Conservation (phyloP, 257 asterid species). For the Phtheirospermum japonicum region DNA sequence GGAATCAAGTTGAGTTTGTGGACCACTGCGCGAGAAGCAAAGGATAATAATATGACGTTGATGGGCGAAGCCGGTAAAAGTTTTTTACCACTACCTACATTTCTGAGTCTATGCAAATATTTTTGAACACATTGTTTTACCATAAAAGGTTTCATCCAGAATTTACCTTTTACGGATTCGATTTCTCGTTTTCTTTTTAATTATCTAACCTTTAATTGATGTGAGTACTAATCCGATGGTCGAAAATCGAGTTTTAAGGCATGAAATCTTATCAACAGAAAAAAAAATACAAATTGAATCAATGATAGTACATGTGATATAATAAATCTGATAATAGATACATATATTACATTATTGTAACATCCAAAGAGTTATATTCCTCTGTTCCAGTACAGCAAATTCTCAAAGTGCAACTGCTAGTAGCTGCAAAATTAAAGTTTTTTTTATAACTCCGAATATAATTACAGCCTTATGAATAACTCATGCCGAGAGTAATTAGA, state of each 20-base stretch:
- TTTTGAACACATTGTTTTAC: background rate
- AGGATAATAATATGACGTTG: background rate
- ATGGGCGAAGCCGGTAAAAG: background rate
- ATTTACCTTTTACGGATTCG: too few species aligned
- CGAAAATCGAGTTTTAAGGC: too few species aligned
- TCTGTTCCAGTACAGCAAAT: constrained; percentile 15
- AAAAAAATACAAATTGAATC: too few species aligned
- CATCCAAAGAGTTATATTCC: constrained; percentile 15
- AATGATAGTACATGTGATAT: too few species aligned
- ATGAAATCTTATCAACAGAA: too few species aligned
- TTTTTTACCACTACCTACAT: background rate
- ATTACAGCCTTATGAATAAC: too few species aligned
- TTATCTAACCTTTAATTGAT: too few species aligned
- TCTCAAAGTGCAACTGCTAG: background rate
- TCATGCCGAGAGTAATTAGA: constrained; percentile 27
- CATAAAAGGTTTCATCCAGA: too few species aligned
- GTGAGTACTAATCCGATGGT: too few species aligned
- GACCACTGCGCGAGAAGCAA: background rate
- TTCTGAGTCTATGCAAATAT: background rate
- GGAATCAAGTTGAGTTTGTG: constrained; percentile 29
- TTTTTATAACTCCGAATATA: background rate
- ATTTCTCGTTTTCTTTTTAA: too few species aligned
- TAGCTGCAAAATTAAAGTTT: too few species aligned
- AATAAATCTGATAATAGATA: too few species aligned
- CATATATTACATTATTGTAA: constrained; percentile 20